A percentile compares a stretch with the other conserved stretches of the same genome.
phyloP scores from a whole-genome alignment of 2,329 filamentous ascomycete species.

The Colletotrichum navitas region DNA sequence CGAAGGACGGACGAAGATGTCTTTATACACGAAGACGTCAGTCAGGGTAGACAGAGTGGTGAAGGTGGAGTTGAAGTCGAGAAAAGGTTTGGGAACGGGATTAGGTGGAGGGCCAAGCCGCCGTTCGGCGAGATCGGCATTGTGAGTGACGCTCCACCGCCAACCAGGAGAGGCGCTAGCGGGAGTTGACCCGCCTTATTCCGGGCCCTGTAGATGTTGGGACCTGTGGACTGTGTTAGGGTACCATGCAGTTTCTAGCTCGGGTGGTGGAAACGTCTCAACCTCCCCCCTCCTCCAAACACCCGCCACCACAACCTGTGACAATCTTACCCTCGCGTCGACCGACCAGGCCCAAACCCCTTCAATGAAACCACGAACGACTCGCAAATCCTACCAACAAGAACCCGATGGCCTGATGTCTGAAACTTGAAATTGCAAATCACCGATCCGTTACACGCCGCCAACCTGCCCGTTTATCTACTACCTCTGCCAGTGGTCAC shows the following conservation, averaged over 20 bases:
- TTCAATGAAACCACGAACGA: slow-evolving; percentile 39
- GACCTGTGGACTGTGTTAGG: no score
- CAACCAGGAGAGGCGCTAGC: slow-evolving; percentile 30
- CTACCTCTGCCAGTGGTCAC: slow-evolving; percentile 8
- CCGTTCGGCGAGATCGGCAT: slow-evolving; percentile 36
- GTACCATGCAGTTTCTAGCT: slow-evolving; percentile 15
- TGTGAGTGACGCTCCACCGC: slow-evolving; percentile 24
- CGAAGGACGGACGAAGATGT: slow-evolving; percentile 9
- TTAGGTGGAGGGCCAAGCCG: slow-evolving; percentile 35
- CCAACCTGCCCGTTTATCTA: slow-evolving; percentile 12
- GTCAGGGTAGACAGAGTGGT: neutral
- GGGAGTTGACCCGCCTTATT: slow-evolving; percentile 32
- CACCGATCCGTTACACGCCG: slow-evolving; percentile 23
- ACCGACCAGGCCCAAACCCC: slow-evolving; percentile 17
- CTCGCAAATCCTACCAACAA: slow-evolving; percentile 34
- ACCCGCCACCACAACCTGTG: slow-evolving; percentile 18
- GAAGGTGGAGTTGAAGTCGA: slow-evolving; percentile 39
- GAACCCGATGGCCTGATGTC: slow-evolving; percentile 43
- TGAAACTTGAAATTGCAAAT: slow-evolving; percentile 42
- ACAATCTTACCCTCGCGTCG: slow-evolving; percentile 19
- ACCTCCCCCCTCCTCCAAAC: slow-evolving; percentile 23
- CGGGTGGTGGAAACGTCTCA: slow-evolving; percentile 38
- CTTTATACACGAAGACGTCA: slow-evolving; percentile 38
- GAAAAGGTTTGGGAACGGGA: slow-evolving; percentile 40
- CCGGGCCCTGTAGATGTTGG: neutral